These are phyloP conservation scores for Auricularia heimuer DNA, from an alignment of 768 basidiomycete species.

Conservation along the genomic window DNA sequence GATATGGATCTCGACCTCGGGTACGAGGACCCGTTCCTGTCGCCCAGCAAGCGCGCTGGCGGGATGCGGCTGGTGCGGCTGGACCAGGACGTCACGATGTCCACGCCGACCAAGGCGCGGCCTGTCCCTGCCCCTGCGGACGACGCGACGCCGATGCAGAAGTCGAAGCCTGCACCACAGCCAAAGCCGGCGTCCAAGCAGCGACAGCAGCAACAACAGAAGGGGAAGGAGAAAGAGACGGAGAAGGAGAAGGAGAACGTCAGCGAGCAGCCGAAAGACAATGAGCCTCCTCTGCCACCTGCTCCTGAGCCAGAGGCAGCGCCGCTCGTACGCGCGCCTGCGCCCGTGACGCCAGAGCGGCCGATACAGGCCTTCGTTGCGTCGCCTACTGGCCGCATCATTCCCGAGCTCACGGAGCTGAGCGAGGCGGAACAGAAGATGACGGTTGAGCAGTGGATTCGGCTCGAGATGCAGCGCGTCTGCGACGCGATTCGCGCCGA, in stretches of 20 bases:
- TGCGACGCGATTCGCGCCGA: slow-evolving; percentile 48
- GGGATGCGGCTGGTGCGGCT: neutral
- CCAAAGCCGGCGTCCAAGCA: neutral
- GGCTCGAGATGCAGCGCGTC: slow-evolving; percentile 62
- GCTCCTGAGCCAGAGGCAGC: slow-evolving; percentile 2
- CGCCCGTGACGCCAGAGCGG: slow-evolving; percentile 3
- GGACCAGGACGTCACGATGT: neutral
- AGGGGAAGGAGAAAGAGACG: slow-evolving; percentile 2
- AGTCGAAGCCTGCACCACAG: neutral
- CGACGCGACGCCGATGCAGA: neutral
- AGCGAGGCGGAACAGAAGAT: slow-evolving; percentile 61
- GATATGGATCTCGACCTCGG: neutral
- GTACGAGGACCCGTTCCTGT: slow-evolving; percentile 1
- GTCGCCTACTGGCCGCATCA: neutral
- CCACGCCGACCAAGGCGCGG: neutral
- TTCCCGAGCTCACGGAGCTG: slow-evolving; percentile 24
- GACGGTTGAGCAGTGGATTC: slow-evolving; percentile 79
- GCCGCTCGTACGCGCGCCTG: neutral
- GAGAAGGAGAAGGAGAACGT: slow-evolving; percentile 4
- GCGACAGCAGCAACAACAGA: neutral
- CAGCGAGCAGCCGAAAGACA: neutral
- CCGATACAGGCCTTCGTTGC: slow-evolving; percentile 1
- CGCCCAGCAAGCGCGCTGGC: neutral
- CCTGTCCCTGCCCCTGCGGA: too few relatives aligned
- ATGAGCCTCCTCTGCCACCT: slow-evolving; percentile 4